phyloP scores from a whole-genome alignment of 805 yeast species.

The Candida peoriensis region DNA sequence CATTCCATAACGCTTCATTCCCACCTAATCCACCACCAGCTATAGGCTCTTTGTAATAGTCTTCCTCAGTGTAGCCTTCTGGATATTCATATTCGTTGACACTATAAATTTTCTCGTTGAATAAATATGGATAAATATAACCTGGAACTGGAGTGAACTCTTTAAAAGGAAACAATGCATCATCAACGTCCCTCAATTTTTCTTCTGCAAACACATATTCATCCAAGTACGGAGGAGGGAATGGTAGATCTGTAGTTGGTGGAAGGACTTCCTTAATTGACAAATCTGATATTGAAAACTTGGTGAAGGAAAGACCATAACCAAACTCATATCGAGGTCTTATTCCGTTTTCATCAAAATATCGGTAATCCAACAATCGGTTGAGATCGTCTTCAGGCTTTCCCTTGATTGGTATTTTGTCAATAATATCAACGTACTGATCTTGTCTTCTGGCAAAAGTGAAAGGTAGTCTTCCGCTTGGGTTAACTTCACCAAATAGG shows the following conservation, averaged over 20 bases:
- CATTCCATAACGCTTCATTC: constrained; percentile 55
- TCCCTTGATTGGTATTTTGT: constrained; percentile 30
- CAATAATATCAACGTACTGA: constrained; percentile 44
- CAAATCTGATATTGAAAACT: constrained; percentile 22
- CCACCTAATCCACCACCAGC: constrained; percentile 53
- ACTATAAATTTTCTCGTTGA: constrained; percentile 26
- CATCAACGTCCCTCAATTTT: constrained; percentile 48
- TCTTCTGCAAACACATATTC: constrained; percentile 37
- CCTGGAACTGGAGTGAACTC: constrained; percentile 51
- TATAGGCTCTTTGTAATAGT: constrained; percentile 23
- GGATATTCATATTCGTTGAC: constrained; percentile 31
- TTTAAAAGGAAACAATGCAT: constrained; percentile 47
- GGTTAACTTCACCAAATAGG: constrained; percentile 55
- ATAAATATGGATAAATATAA: constrained; percentile 50
- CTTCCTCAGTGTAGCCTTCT: constrained; percentile 30
- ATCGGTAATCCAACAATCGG: constrained; percentile 47
- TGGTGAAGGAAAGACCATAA: constrained; percentile 7
- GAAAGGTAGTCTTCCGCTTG: constrained; percentile 60
- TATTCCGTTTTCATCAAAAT: constrained; percentile 51
- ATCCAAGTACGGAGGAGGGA: constrained; percentile 42
- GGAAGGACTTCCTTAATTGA: constrained; percentile 36
- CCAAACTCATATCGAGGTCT: constrained; percentile 60
- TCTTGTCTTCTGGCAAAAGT: constrained; percentile 50
- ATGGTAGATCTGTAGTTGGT: constrained; percentile 41
- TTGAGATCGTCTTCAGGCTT: constrained; percentile 31